These are phyloP conservation scores for Maudiozyma humilis DNA, from an alignment of 1,139 yeast genomes.

Conservation along the genomic window DNA sequence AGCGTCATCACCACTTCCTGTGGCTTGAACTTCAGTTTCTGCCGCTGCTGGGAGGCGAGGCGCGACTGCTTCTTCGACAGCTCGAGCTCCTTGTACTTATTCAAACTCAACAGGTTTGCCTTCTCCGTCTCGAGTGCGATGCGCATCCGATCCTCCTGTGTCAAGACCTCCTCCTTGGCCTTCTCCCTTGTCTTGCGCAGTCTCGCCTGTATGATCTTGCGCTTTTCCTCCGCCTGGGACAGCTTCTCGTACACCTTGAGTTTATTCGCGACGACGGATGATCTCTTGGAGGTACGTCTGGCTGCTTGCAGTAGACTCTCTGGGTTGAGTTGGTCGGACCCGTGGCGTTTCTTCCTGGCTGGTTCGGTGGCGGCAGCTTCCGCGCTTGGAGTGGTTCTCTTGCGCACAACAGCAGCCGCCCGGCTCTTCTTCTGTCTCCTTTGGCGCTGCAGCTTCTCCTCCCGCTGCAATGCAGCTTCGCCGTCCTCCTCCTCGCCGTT, in stretches of 20 bases:
- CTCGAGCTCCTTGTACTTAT: slow-evolving; percentile 77
- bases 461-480: slow-evolving; percentile 51
- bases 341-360: slow-evolving; percentile 16
- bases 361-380: slow-evolving; percentile 22
- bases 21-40: slow-evolving; percentile 40
- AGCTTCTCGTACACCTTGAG: slow-evolving; percentile 68
- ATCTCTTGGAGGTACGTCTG: slow-evolving; percentile 71
- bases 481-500: slow-evolving; percentile 42
- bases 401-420: slow-evolving; percentile 41
- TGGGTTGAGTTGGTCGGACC: slow-evolving; percentile 34
- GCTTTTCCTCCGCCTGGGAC: slow-evolving; percentile 59
- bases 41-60: slow-evolving; percentile 60
- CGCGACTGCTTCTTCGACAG: slow-evolving; percentile 70
- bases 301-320: slow-evolving; percentile 42
- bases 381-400: neutral
- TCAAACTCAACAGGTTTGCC: slow-evolving; percentile 62
- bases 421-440: slow-evolving; percentile 34
- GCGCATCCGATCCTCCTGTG: slow-evolving; percentile 78
- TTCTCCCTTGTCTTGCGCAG: slow-evolving; percentile 27
- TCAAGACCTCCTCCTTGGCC: slow-evolving; percentile 45
- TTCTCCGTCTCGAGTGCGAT: slow-evolving; percentile 85
- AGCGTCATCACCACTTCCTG: slow-evolving; percentile 23
- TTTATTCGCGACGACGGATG: slow-evolving; percentile 71
- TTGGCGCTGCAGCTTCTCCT: slow-evolving; percentile 40
- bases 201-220: slow-evolving; percentile 39